Evolutionary conservation across 2,329 filamentous ascomycete genomes (phyloP).

Genomic region (Trichoderma sp.): DNA sequence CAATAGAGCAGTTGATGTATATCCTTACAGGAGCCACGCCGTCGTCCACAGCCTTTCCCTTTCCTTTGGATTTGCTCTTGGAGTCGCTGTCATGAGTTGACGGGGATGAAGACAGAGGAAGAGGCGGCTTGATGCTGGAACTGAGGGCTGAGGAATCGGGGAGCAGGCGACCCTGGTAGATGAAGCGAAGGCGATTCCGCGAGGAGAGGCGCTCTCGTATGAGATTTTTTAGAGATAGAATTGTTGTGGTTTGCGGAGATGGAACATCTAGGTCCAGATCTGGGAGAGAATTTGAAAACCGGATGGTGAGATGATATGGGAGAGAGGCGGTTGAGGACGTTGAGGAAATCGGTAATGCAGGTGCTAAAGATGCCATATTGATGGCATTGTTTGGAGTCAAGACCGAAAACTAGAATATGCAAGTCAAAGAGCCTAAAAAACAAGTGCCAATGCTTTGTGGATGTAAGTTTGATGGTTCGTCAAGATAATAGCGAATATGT

Average conservation of each 20-base stretch:
- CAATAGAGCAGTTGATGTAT: slow-evolving; percentile 93
- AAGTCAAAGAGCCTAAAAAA: not conserved
- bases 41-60: slow-evolving; percentile 32
- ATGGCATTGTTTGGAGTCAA: slow-evolving; percentile 26
- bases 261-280: slow-evolving; percentile 80
- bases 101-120: slow-evolving; percentile 54
- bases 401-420: not conserved
- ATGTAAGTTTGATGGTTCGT: not conserved
- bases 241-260: slow-evolving; percentile 67
- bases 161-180: slow-evolving; percentile 85
- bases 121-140: slow-evolving; percentile 64
- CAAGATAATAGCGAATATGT: not conserved
- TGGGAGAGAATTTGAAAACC: slow-evolving; percentile 82
- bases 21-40: slow-evolving; percentile 56
- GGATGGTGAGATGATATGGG: slow-evolving; percentile 76
- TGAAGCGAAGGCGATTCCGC: slow-evolving; percentile 77
- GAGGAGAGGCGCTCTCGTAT: slow-evolving; percentile 74
- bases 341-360: not conserved
- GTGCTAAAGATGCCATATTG: slow-evolving; percentile 29
- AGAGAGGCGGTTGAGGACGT: slow-evolving; percentile 29
- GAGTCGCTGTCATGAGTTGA: slow-evolving; percentile 27
- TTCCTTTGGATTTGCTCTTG: slow-evolving; percentile 58
- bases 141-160: slow-evolving; percentile 70
- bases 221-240: slow-evolving; percentile 76
- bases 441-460: not conserved